Percentiles rank a stretch among this genome's conserved stretches.
Evolutionary conservation across 2,329 filamentous ascomycete genomes (phyloP).

Genomic region (Paraphaeosphaeria minitans): DNA sequence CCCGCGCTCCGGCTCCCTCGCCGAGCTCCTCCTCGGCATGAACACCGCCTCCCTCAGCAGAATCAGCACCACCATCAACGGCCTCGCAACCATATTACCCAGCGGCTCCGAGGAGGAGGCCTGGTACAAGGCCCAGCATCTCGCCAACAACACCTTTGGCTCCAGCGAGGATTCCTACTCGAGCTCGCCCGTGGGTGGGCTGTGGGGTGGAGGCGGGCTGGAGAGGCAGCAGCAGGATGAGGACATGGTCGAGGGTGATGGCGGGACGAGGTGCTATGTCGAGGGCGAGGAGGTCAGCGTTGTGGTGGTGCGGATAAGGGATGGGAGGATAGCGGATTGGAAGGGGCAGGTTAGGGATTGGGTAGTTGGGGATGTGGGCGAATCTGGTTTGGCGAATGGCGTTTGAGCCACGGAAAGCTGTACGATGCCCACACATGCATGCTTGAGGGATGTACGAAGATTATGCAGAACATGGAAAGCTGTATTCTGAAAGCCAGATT

Average conservation of each 20-base stretch:
- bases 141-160: conserved; percentile 91
- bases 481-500: not conserved
- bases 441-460: not conserved
- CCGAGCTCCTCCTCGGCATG: conserved; percentile 83
- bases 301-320: conserved; percentile 81
- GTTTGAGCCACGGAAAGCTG: not conserved
- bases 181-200: conserved; percentile 39
- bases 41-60: conserved; percentile 86
- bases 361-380: conserved; percentile 29
- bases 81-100: conserved; percentile 75
- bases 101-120: conserved; percentile 78
- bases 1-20: conserved; percentile 70
- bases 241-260: conserved; percentile 45
- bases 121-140: conserved; percentile 81
- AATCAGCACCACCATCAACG: conserved; percentile 93
- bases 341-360: conserved; percentile 92
- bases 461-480: not conserved
- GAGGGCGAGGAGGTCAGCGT: conserved; percentile 84
- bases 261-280: conserved; percentile 69
- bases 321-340: conserved; percentile 90
- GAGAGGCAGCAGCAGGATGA: conserved; percentile 47
- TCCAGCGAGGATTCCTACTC: conserved; percentile 31
- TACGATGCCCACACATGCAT: not conserved
- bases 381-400: conserved; percentile 6
- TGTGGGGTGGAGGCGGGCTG: conserved; percentile 55